phyloP scores from a whole-genome alignment of 345 rosid species.

The Gossypium longicalyx region DNA sequence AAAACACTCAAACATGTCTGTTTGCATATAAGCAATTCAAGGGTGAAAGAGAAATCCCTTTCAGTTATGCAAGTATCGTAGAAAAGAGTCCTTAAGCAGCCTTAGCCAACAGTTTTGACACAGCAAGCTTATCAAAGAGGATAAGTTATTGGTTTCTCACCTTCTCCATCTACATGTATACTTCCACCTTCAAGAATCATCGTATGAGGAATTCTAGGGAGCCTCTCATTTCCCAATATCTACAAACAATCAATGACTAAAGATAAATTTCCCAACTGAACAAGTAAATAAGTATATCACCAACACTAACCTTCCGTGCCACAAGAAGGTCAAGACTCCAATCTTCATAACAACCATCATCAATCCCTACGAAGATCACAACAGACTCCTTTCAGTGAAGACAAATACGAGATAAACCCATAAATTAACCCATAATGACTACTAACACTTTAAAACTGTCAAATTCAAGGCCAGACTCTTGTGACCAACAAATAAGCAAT shows the following conservation, averaged over 20 bases:
- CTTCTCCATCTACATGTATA: slow-evolving; percentile 98
- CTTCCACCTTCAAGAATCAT: slow-evolving; percentile 99
- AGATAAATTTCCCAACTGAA: slow-evolving; percentile 10
- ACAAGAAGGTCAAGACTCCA: slow-evolving; percentile 85
- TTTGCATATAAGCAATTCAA: background rate
- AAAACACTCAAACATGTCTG: background rate
- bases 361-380: slow-evolving; percentile 47
- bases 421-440: background rate
- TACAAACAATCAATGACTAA: slow-evolving; percentile 25
- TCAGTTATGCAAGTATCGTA: background rate
- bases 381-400: slow-evolving; percentile 10
- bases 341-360: slow-evolving; percentile 81
- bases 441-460: background rate
- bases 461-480: background rate
- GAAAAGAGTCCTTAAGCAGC: background rate
- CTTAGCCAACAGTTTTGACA: slow-evolving; percentile 3
- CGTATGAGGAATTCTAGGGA: slow-evolving; percentile 61
- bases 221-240: slow-evolving; percentile 69
- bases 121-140: background rate
- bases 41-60: background rate
- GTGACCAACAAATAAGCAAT: background rate
- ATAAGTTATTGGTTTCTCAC: slow-evolving; percentile 27
- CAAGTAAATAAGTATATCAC: slow-evolving; percentile 4
- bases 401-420: background rate
- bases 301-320: slow-evolving; percentile 60